Evolutionary conservation across 2,329 filamentous ascomycete species (phyloP), one percentile per base, ranked within the genome.

Genomic region (Pochonia chlamydosporia): DNA sequence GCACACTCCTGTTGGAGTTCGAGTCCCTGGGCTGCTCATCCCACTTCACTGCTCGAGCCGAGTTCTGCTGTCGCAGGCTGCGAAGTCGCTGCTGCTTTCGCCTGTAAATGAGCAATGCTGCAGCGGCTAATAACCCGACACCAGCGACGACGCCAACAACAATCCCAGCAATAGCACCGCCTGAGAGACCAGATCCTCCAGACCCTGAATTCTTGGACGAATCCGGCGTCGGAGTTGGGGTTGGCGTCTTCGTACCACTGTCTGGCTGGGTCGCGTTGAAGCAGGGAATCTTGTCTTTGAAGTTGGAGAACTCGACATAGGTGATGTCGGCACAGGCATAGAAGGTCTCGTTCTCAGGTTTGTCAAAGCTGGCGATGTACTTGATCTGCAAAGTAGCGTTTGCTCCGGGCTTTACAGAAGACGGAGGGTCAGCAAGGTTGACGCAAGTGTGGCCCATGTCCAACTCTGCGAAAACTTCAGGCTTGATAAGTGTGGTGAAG

Each of bases 141-240:
- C 81, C 86, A 9, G 78, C 70, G 8, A 92, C 63, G 3, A 81
- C 76, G 26, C 87, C 88, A 50, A 91, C 72, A 3, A 86, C 85
- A 49, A 88, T 84, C 1, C 87, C 87, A 3, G 87, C 87, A 58
- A 91, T 89, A 18, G 80, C 77, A 36, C 85, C 86, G 18, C 79
- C 79, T 13, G 81, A 83, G 10, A 90, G 70, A 3, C 61, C 62
- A 44, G 55, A 52, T 11, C 35, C 21, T 4, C 52, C 55, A 48
- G 55, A 56, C n/a, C 49, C 56, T 54, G 46, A 54, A 56, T 36
- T 52, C 56, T 20, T 58, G 53, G 25, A 58, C 54, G 23, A 58
- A 49, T 53, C 52, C 16, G 28, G 31, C 41, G 41, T 52, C 31
- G 35, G 43, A 23, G 23, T 50, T 28, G 43, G 47, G n/a, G 47